Base-by-base conservation (phyloP, 1,139 yeast genomes). In the Pichia sp. region DNA sequence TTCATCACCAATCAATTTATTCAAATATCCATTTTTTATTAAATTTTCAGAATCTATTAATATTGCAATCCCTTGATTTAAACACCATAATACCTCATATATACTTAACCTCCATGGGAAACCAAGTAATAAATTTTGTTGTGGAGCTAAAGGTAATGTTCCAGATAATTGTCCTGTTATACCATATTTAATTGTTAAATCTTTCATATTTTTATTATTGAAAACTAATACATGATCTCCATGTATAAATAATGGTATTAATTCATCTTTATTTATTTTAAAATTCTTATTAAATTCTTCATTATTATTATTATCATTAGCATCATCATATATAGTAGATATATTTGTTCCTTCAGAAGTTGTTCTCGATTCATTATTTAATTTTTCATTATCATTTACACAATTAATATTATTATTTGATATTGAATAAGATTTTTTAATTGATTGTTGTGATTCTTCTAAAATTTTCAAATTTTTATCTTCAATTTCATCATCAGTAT, bases 111-210 rank as follows among this genome's bases (percentile, higher is more conserved):
- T 78, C 42, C 90, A 65, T 0, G 98, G 98, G 4, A 90, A 67
- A 1, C 96, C 95, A 43, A 87, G 69, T 58, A 90, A 84, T 35
- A 82, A 70, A 58, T 87, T 90, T 57, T 92, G 98, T 62, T 92
- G 98, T 2, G 97, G 95, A 23, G 90, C 89, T 40, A 79, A 74
- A 0, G 96, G 86, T 33, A 92, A 65, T 0, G 96, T 83, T 0
- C 98, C 98, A 1, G 78, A 68, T 22, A 92, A 68, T 1, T 83
- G 78, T 0, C 98, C 98, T 35, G 81, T 70, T 1, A 92, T 73
- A 4, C 76, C 78, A 37, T 70, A 64, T 24, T 66, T 35, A 23
- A 51, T 70, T 25, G 97, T 69, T 29, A 89, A 67, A 16, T 49
- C 49, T 53, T 71, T 71, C 43, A 84, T 70, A 43, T 72, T 76